Conservation (phyloP, 2,329 filamentous ascomycete genomes). For the Trichoderma brevicompactum region DNA sequence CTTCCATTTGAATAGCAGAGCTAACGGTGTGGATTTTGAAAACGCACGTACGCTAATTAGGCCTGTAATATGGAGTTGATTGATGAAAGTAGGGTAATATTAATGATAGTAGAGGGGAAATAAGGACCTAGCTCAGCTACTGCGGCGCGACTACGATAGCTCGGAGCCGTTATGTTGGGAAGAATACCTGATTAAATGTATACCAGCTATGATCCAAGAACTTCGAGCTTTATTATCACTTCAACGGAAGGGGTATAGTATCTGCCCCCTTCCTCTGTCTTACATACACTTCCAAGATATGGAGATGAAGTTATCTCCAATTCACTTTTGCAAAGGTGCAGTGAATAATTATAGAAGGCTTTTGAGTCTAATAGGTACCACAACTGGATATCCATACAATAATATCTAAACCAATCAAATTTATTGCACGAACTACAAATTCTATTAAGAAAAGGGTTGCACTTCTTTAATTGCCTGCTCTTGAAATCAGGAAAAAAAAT, state of each 20-base stretch:
- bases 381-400: no score
- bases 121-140: conserved; percentile 1
- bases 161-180: conserved; percentile 1
- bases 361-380: no score
- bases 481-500: not conserved
- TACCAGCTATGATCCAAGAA: no score
- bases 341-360: no score
- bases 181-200: no score
- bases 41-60: conserved; percentile 2
- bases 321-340: no score
- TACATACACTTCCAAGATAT: no score
- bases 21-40: conserved; percentile 4
- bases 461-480: not conserved
- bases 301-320: no score
- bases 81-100: conserved; percentile 2
- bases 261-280: no score
- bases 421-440: conserved; percentile 8
- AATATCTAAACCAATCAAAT: conserved; percentile 14
- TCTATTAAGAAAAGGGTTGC: not conserved
- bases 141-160: conserved; percentile 3
- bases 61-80: conserved; percentile 17
- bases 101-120: not conserved
- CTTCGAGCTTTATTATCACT: no score
- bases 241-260: no score
- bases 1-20: conserved; percentile 6